Evolutionary conservation across 2,329 filamentous ascomycete species (phyloP), one percentile per base, ranked within the genome.

Genomic region (Magnaporthiopsis poae): DNA sequence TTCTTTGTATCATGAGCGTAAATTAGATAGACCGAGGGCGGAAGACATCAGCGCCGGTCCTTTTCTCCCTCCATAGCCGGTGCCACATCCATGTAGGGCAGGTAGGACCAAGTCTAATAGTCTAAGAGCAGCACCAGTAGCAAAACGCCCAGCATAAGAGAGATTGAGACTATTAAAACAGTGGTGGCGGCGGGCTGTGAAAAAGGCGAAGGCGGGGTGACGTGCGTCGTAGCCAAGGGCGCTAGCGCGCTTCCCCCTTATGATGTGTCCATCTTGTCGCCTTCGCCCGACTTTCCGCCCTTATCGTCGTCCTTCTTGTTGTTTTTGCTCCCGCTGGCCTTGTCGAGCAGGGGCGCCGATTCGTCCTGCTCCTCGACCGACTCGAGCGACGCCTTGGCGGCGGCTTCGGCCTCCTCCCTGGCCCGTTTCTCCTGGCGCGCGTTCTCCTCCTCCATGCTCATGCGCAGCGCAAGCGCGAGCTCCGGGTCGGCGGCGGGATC

Each of bases 361-460:
- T 92, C 90, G 67, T 86, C 86, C 76, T 92, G 90, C 75, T 94
- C 90, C 72, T 92, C 88, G 75, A 98, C 92, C 62, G 87, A 87
- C 74, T 92, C 92, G 71, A 98, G 82, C 63, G 68, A 69, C 31
- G 70, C 69, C 68, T 72, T 71, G 64, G 71, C 69, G 66, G 90
- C 85, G 61, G 86, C 84, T 71, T 87, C 85, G 71, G 91, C 89
- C 71, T 91, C 89, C 69, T 91, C 87, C 72, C 88, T 87, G 72
- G 89, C 91, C 74, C 90, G 87, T 79, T 92, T 92, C 77, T 96
- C 93, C 78, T 96, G 89, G 73, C 95, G 84, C 69, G 93, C 93
- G 81, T 96, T 96, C 79, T 99, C 95, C 76, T 99, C 95, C 77
- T 99, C 95, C 86, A 96, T 92, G 78, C 91, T 96, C 92, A 99